Base-by-base conservation (phyloP, 2,329 filamentous ascomycete species). In the Pezicula carpinea region DNA sequence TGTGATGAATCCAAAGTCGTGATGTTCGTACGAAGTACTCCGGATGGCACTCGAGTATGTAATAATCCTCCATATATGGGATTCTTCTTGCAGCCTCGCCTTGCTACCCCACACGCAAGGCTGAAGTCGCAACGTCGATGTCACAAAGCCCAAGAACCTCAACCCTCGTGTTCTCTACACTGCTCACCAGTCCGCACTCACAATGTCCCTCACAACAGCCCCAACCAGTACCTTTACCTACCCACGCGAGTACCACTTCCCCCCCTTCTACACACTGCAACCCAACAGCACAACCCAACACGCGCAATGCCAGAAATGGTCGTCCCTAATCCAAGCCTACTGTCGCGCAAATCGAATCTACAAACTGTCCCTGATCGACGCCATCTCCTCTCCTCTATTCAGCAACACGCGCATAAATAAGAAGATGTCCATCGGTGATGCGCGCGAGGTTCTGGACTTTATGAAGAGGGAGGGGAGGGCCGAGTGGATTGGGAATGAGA, bases 181-280 rank as follows among this genome's bases (percentile, higher is more conserved):
- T 29, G n/a, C 26, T 29, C 34, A 5, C 13, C 15, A 38, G 14
- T n/a, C 34, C 15, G 17, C 34, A 18, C n/a, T 18, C 34, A 19
- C 15, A 13, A 17, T 21, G 15, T 21, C 17, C 2, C 15, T 17
- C 13, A 19, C 33, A 29, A 29, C 26, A 29, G 8, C 26, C 13
- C 26, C 3, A 29, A 29, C 26, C 26, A 29, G 8, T 11, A 13
- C 52, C 32, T 83, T 83, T 66, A 46, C 58, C 33, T 85, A 82
- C 66, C 81, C 81, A 4, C 75, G 73, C 57, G 78, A 81, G 65
- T 86, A 90, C 76, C 72, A 73, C 70, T 92, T 89, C 72, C 88
- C 88, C 0, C 84, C 88, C 62, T 91, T 93, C 82, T 93, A 87
- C 79, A 90, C 86, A 47, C 82, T 81, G 46, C 88, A 93, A 67